These are phyloP conservation scores for Ophiocordyceps unilateralis DNA, from an alignment of 2,329 filamentous ascomycete genomes.

Conservation along the genomic window DNA sequence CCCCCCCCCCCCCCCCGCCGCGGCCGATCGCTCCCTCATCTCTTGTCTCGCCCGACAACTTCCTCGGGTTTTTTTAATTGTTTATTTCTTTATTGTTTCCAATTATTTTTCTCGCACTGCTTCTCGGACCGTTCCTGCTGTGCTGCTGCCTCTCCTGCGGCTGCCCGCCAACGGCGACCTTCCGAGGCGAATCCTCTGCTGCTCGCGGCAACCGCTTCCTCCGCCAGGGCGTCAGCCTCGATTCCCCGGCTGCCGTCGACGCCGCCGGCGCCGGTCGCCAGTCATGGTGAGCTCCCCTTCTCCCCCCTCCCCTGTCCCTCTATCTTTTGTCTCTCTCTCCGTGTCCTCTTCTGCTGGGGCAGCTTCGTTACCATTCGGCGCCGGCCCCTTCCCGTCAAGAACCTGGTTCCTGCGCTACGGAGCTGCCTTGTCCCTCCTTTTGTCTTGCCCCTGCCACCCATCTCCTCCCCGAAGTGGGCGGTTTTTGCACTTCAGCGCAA, in stretches of 20 bases:
- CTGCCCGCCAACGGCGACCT: not conserved
- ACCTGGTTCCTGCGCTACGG: not conserved
- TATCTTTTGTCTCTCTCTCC: not conserved
- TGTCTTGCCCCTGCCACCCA: not conserved
- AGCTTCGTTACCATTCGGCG: not conserved
- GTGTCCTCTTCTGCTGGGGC: not conserved
- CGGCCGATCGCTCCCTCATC: not conserved
- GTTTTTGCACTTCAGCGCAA: not conserved
- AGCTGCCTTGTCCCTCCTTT: not conserved
- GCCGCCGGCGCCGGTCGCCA: not conserved
- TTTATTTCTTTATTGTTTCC: not conserved
- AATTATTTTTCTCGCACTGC: not conserved
- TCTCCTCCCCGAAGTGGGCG: too few species aligned
- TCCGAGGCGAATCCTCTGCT: not conserved
- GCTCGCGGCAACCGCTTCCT: not conserved
- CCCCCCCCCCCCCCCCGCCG: not conserved
- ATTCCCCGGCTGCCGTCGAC: not conserved
- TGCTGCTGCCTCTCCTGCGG: not conserved
- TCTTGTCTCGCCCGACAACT: not conserved
- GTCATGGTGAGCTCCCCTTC: constrained; percentile 1
- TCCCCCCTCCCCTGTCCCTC: not conserved
- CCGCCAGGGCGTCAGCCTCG: not conserved
- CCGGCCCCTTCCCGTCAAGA: not conserved
- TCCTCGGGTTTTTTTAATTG: too few species aligned
- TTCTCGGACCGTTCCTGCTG: not conserved